Base-by-base conservation (phyloP, 495 filamentous ascomycete species). In the Xeromyces bisporus region DNA sequence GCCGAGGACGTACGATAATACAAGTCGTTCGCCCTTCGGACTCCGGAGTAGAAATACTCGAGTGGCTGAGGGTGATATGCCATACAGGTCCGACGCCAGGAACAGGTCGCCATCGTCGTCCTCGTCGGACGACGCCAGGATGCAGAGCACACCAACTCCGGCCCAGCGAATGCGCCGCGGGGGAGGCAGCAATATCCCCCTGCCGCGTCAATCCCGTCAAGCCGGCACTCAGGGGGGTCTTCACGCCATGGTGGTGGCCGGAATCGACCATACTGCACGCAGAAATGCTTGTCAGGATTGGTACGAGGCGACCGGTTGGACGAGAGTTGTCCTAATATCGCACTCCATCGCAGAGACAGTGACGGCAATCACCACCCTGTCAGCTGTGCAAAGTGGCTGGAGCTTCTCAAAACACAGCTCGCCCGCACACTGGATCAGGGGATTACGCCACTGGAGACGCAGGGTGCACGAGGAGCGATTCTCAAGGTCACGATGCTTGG, bases 281-380 rank as follows among this genome's bases (percentile, higher is more conserved):
- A 62, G 35, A 38, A 41, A 13, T 65, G 54, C 29, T 53, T 65
- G 13, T 45, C 51, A 7, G 51, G 57, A 8, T 38, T 65, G 17
- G 39, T 56, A 12, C 29, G 41, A 8, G 46, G 50, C 6, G 26
- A 29, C 15, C 11, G 11, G 7, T 41, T 62, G 15, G 56, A 64
- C 33, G 7, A n/a, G 24, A 0, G 27, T 5, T 62, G 58, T 32
- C 57, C 55, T 17, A 64, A 64, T 37, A 36, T 47, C 0, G 12
- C 39, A 15, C 34, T 46, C 7, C 50, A 60, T 34, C 31, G 11
- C 10, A 11, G 8, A 15, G 30, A 31, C 25, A 18, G 21, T 2
- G 9, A 20, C 2, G 23, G 14, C 15, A 32, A 33, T 11, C 32
- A 27, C 10, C 41, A 44, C 20, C 40, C 12, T 1, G 35, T 44